Evolutionary conservation across 176 grass and related monocot species (phyloP).

Genomic region (Eleusine indica): DNA sequence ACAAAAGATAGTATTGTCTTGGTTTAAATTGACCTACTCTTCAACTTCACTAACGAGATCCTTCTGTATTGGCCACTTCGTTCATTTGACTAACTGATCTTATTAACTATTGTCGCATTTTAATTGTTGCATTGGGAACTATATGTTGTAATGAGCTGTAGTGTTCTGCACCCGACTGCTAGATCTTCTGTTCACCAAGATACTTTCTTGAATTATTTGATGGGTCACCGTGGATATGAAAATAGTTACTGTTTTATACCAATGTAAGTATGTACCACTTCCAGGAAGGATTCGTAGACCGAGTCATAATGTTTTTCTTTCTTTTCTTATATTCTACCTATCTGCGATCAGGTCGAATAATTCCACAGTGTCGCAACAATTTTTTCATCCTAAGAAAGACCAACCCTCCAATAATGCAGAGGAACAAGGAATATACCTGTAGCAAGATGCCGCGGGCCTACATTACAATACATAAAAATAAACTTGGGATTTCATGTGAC

Average conservation of each 20-base stretch:
- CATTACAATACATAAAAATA: slow-evolving; percentile 16
- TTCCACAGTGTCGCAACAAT: not conserved
- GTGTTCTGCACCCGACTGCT: not conserved
- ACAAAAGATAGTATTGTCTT: slow-evolving; percentile 7
- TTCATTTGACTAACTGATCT: no score
- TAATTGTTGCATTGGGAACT: not conserved
- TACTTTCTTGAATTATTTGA: slow-evolving; percentile 5
- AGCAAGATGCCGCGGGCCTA: slow-evolving; percentile 29
- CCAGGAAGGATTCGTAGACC: not conserved
- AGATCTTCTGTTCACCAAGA: not conserved
- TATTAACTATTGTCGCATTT: not conserved
- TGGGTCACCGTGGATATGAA: not conserved
- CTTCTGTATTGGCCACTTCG: not conserved
- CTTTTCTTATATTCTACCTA: slow-evolving; percentile 1
- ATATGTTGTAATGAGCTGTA: no score
- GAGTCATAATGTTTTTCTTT: slow-evolving; percentile 14
- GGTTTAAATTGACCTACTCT: not conserved
- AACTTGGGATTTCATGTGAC: slow-evolving; percentile 17
- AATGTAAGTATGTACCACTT: not conserved
- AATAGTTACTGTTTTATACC: not conserved
- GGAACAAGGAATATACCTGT: slow-evolving; percentile 44
- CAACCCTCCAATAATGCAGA: slow-evolving; percentile 44
- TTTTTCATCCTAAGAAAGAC: slow-evolving; percentile 13
- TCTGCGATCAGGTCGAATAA: not conserved
- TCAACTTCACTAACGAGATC: slow-evolving; percentile 1